A percentile compares a stretch with the other conserved stretches of the same genome.
Evolutionary conservation across 176 grass and related monocot genomes (phyloP).

Genomic region (Saccharum spontaneum): DNA sequence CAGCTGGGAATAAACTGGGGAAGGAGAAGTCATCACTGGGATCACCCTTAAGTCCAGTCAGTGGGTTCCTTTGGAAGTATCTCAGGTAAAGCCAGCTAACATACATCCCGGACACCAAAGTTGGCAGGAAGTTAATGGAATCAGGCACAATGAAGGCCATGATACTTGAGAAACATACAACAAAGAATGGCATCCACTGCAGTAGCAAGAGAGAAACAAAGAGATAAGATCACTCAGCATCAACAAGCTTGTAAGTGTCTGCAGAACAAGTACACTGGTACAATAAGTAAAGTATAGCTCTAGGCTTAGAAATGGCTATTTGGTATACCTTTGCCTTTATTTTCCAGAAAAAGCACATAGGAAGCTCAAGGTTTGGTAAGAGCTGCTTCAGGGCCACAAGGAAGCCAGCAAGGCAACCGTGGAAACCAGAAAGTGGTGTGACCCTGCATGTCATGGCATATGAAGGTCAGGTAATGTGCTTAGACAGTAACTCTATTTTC

Average conservation of each 20-base stretch:
- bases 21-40: constrained; percentile 97
- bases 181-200: constrained; percentile 97
- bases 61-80: constrained; percentile 89
- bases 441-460: constrained; percentile 39
- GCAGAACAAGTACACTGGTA: background rate
- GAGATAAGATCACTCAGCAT: background rate
- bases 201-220: constrained; percentile 4
- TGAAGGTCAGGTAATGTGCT: background rate
- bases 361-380: constrained; percentile 90
- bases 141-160: constrained; percentile 87
- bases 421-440: constrained; percentile 94
- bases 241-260: constrained; percentile 19
- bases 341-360: constrained; percentile 96
- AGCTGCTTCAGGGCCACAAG: constrained; percentile 91
- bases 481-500: background rate
- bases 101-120: constrained; percentile 86
- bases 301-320: background rate
- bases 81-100: constrained; percentile 98
- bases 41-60: constrained; percentile 92
- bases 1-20: constrained; percentile 91
- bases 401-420: constrained; percentile 86
- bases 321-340: constrained; percentile 89
- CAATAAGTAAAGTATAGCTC: background rate
- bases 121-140: constrained; percentile 93
- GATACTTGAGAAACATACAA: constrained; percentile 72